Evolutionary conservation across 1,284 basidiomycete genomes (phyloP), one percentile per base, ranked within the genome.

Genomic region (Filobasidium uniguttulatum): DNA sequence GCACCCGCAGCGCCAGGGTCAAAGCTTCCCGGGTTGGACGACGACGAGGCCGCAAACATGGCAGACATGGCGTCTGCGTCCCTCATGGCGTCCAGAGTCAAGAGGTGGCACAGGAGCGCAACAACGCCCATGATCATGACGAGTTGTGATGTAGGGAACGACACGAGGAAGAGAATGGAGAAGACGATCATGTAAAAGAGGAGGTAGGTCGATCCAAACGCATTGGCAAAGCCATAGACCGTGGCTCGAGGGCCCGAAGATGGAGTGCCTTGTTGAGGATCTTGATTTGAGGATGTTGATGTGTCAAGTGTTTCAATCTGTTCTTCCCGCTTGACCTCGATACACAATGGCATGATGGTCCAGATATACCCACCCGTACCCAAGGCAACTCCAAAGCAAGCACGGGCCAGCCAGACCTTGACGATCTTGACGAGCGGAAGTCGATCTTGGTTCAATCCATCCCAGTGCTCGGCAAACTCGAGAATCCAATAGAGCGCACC

Each of bases 141-240:
- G 20, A 94, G 54, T 63, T 97, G 93, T 0, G 84, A 89, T 0
- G 81, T 81, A 1, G 90, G 77, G 58, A 89, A 87, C 9, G 77
- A 79, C 5, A 80, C 72, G 28, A 80, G 66, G 68, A 82, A 89
- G 34, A 76, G 56, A 22, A 83, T 50, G 12, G 75, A 71, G 45
- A 91, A 77, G 35, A 75, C 68, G 25, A 84, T 73, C 17, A 77
- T 73, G 73, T 83, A 80, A 61, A 94, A 84, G 40, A 96, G 71
- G 47, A 91, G 69, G 65, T 89, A 94, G 0, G 83, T 80, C 17
- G 88, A 80, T 3, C 90, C 94, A 58, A 83, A 87, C 0, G 84
- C 79, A 65, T 98, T 97, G 0, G 85, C 84, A 61, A 85, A 94
- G 0, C 93, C 90, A 1, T 89, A 70, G 0, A 97, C 76, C 17